These are phyloP conservation scores for Triticum dicoccoides DNA, from an alignment of 176 grass and related monocot species.

Conservation along the genomic window DNA sequence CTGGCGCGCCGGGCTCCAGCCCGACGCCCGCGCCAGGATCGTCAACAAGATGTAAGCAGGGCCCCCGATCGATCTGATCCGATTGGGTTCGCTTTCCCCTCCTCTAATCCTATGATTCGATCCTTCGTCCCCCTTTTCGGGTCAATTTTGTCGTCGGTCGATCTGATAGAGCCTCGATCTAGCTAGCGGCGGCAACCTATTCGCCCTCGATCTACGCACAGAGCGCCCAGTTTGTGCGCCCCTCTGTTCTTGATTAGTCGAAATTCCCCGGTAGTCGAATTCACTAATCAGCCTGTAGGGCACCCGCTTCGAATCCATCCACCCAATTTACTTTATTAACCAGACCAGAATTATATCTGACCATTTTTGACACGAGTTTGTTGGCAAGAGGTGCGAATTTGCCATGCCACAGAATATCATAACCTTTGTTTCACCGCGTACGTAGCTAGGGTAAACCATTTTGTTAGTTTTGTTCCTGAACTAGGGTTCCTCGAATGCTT, in stretches of 20 bases:
- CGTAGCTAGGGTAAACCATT: not conserved
- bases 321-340: not conserved
- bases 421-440: too few species aligned
- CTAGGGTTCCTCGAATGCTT: not conserved
- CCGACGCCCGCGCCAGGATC: constrained; percentile 56
- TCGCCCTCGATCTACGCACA: not conserved
- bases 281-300: not conserved
- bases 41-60: constrained; percentile 58
- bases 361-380: not conserved
- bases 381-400: not conserved
- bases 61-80: not conserved
- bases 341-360: not conserved
- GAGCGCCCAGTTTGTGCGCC: too few species aligned
- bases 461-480: not conserved
- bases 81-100: not conserved
- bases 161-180: too few species aligned
- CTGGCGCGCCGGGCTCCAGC: constrained; percentile 62
- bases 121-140: too few species aligned
- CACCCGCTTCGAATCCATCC: not conserved
- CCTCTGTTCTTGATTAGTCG: too few species aligned
- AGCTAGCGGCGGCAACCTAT: not conserved
- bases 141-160: too few species aligned
- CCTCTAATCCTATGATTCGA: too few species aligned
- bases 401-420: not conserved
- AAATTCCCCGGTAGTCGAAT: not conserved